Evolutionary conservation across 1,139 yeast genomes (phyloP).

Genomic region (Saccharomyces hybrid): DNA sequence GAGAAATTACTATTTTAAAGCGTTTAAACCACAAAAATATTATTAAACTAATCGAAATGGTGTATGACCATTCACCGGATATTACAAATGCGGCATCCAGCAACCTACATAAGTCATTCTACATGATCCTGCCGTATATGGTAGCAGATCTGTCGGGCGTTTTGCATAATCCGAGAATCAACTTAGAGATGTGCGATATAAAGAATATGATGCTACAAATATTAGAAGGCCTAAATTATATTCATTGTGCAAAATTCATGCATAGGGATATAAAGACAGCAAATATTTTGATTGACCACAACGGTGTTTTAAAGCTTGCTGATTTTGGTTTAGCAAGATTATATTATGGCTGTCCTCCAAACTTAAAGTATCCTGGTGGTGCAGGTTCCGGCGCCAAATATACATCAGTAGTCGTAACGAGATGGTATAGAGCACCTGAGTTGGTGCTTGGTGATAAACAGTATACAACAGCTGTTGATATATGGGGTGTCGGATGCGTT

Average conservation of each 20-base stretch:
- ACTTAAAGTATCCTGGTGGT: slow-evolving; percentile 51
- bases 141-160: slow-evolving; percentile 88
- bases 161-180: slow-evolving; percentile 73
- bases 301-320: slow-evolving; percentile 77
- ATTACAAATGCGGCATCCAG: slow-evolving; percentile 29
- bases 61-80: slow-evolving; percentile 48
- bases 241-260: slow-evolving; percentile 61
- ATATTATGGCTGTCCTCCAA: slow-evolving; percentile 65
- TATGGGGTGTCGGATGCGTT: slow-evolving; percentile 97
- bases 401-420: slow-evolving; percentile 86
- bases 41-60: slow-evolving; percentile 73
- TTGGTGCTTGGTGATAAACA: slow-evolving; percentile 73
- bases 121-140: slow-evolving; percentile 91
- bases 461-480: slow-evolving; percentile 89
- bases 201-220: slow-evolving; percentile 80
- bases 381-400: slow-evolving; percentile 58
- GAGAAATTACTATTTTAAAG: slow-evolving; percentile 84
- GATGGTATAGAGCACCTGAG: slow-evolving; percentile 98
- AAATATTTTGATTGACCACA: slow-evolving; percentile 68
- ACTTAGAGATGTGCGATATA: slow-evolving; percentile 55
- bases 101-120: slow-evolving; percentile 39
- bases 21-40: slow-evolving; percentile 62
- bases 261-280: slow-evolving; percentile 96
- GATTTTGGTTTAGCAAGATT: slow-evolving; percentile 89
- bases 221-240: slow-evolving; percentile 68